Conservation (phyloP, 179 eudicot genomes). For the Patellifolia procumbens region DNA sequence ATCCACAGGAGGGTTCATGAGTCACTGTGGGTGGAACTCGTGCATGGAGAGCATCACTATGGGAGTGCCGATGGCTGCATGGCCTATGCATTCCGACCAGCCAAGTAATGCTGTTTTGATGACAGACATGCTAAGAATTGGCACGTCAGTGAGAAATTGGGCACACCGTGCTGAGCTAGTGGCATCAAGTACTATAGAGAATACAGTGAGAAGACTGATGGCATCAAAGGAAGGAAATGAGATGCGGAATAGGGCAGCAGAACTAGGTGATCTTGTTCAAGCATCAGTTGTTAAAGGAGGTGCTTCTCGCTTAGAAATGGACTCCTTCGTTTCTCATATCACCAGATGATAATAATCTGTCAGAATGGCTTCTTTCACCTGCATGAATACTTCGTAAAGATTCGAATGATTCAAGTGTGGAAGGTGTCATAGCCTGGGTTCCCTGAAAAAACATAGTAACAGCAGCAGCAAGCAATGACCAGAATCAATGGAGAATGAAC, state of each 20-base stretch:
- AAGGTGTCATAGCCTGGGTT: background rate
- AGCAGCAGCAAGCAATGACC: no score
- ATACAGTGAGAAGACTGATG: constrained; percentile 43
- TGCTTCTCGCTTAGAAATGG: constrained; percentile 38
- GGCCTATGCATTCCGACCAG: constrained; percentile 78
- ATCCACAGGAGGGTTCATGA: constrained; percentile 3
- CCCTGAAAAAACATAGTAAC: no score
- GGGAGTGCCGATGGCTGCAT: constrained; percentile 57
- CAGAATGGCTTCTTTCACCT: no score
- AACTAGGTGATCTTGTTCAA: constrained; percentile 28
- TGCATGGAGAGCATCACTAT: constrained; percentile 12
- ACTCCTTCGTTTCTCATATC: constrained; percentile 7
- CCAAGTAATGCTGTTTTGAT: constrained; percentile 49
- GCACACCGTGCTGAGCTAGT: constrained; percentile 28
- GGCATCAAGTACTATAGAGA: constrained; percentile 25
- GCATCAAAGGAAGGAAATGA: constrained; percentile 46
- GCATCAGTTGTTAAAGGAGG: constrained; percentile 41
- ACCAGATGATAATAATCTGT: background rate
- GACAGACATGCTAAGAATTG: constrained; percentile 40
- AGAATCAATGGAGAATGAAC: no score
- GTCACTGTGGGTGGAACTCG: constrained; percentile 19
- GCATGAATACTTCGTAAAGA: no score
- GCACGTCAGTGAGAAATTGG: constrained; percentile 46
- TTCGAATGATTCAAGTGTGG: no score
- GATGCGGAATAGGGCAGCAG: constrained; percentile 43